These are phyloP conservation scores for Jatropha curcas DNA, from an alignment of 345 rosid species.

Conservation along the genomic window DNA sequence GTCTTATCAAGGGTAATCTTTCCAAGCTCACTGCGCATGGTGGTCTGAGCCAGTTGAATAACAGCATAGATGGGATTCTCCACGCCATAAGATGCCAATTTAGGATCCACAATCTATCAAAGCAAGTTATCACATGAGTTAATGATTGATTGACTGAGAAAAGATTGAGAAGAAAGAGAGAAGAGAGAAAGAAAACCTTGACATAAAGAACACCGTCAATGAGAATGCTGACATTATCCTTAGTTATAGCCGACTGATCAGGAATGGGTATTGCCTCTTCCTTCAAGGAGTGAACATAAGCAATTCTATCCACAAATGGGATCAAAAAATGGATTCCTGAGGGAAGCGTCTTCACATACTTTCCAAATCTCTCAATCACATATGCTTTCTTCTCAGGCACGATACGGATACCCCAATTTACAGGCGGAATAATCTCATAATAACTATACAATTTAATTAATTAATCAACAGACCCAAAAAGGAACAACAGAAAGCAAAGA, in stretches of 20 bases:
- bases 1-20: conserved; percentile 97
- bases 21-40: conserved; percentile 98
- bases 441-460: conserved; percentile 3
- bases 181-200: conserved; percentile 46
- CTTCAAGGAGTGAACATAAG: conserved; percentile 94
- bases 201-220: conserved; percentile 92
- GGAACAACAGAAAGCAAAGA: background rate
- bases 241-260: conserved; percentile 87
- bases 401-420: conserved; percentile 84
- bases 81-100: conserved; percentile 86
- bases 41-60: conserved; percentile 88
- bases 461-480: background rate
- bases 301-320: conserved; percentile 85
- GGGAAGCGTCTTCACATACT: conserved; percentile 68
- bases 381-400: conserved; percentile 91
- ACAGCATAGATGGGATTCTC: conserved; percentile 93
- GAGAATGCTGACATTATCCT: conserved; percentile 91
- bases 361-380: conserved; percentile 89
- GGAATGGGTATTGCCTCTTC: conserved; percentile 94
- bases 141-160: background rate
- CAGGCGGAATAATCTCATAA: conserved; percentile 70
- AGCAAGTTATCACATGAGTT: background rate
- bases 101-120: conserved; percentile 82
- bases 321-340: conserved; percentile 87
- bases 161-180: background rate